Evolutionary conservation across 75 land plant genomes (phyloP).

Genomic region (Picea sitchensis): DNA sequence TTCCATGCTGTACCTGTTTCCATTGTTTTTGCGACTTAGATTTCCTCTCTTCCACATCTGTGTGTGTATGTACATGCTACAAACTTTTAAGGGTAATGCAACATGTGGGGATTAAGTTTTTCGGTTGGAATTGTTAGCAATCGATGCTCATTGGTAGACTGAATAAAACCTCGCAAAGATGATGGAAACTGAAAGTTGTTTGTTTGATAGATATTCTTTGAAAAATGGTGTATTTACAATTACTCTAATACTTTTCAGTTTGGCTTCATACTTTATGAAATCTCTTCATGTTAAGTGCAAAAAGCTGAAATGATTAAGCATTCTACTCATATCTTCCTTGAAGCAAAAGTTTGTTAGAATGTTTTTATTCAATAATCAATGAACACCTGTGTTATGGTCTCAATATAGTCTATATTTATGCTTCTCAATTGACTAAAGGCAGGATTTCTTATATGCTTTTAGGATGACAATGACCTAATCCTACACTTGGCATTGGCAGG

Average conservation of each 20-base stretch:
- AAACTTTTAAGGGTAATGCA: too few relatives aligned
- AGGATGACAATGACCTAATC: neutral
- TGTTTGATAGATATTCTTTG: neutral
- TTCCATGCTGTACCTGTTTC: too few relatives aligned
- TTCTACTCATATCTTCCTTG: neutral
- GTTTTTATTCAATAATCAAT: neutral
- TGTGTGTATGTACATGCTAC: too few relatives aligned
- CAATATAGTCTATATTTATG: too few relatives aligned
- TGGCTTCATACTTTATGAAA: neutral
- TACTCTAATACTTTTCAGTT: neutral
- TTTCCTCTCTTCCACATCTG: too few relatives aligned
- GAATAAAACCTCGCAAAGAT: neutral
- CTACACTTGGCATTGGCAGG: conserved; percentile 11
- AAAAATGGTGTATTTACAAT: neutral
- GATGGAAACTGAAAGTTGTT: neutral
- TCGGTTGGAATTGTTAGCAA: neutral
- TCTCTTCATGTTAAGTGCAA: neutral
- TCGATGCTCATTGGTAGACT: neutral
- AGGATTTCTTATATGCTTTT: neutral
- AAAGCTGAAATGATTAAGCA: neutral
- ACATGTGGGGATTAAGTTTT: neutral
- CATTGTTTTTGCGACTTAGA: too few relatives aligned
- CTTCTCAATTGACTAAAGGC: neutral
- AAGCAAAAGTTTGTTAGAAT: neutral
- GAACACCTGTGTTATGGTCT: neutral